phyloP scores from a whole-genome alignment of 805 yeast species.

The Candida succiphila region DNA sequence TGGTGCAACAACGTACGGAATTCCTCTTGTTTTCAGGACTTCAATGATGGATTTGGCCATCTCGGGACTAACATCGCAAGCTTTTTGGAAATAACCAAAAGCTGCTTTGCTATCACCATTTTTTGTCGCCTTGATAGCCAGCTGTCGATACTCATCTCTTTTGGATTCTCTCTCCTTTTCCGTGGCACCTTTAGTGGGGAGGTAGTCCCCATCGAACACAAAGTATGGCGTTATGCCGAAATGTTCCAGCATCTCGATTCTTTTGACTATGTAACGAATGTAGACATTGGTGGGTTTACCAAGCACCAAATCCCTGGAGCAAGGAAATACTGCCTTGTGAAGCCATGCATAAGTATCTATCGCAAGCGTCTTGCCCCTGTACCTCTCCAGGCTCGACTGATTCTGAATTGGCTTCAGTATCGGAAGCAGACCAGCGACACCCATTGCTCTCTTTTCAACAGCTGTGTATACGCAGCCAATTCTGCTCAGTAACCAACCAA shows the following conservation, averaged over 20 bases:
- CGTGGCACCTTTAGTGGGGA: constrained; percentile 71
- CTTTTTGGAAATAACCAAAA: constrained; percentile 58
- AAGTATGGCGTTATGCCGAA: constrained; percentile 74
- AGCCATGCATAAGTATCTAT: constrained; percentile 98
- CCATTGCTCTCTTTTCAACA: no score
- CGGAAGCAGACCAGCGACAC: constrained; percentile 77
- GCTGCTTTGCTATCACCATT: constrained; percentile 55
- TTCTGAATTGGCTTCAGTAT: constrained; percentile 66
- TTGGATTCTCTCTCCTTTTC: constrained; percentile 51
- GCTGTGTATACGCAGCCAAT: no score
- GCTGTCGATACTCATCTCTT: constrained; percentile 46
- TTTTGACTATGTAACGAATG: constrained; percentile 57
- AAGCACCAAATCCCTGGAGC: constrained; percentile 74
- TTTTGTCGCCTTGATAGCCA: constrained; percentile 41
- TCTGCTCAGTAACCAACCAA: no score
- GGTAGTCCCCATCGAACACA: constrained; percentile 87
- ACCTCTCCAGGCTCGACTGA: constrained; percentile 44
- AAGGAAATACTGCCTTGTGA: constrained; percentile 73
- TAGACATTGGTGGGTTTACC: constrained; percentile 65
- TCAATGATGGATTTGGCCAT: constrained; percentile 86
- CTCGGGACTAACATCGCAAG: constrained; percentile 79
- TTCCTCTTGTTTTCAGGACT: constrained; percentile 43
- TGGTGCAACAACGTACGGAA: constrained; percentile 86
- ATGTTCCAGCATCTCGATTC: constrained; percentile 53
- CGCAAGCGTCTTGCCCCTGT: constrained; percentile 69